Evolutionary conservation across 202 grass and related monocot genomes (phyloP).

Genomic region (Bolboschoenoplectus hybrid): DNA sequence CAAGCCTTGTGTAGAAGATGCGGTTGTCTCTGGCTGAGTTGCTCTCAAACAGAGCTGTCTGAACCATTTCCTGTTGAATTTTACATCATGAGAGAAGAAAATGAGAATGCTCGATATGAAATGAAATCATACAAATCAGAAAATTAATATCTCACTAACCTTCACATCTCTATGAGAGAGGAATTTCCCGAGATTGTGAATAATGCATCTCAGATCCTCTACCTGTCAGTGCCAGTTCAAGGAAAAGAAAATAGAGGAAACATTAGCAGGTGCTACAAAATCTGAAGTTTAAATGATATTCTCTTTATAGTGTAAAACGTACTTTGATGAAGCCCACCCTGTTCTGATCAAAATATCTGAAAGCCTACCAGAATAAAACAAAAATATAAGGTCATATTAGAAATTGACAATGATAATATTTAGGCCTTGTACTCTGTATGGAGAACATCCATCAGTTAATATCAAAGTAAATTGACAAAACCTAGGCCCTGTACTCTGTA

Average conservation of each 20-base stretch:
- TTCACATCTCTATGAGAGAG: constrained; percentile 89
- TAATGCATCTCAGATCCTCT: constrained; percentile 94
- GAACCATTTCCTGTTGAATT: constrained; percentile 71
- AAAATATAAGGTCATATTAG: constrained; percentile 23
- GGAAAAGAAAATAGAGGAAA: not conserved
- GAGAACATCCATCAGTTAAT: not conserved
- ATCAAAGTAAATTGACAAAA: not conserved
- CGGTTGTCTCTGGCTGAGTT: constrained; percentile 91
- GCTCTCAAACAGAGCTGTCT: constrained; percentile 91
- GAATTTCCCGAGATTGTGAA: constrained; percentile 96
- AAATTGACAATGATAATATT: not conserved
- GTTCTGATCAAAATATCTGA: constrained; percentile 92
- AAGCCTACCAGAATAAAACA: constrained; percentile 70
- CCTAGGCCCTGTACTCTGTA: too few relatives aligned
- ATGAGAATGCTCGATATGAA: not conserved
- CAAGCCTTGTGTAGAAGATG: constrained; percentile 85
- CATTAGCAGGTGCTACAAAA: not conserved
- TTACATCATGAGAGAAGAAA: constrained; percentile 21
- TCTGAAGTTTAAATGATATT: not conserved
- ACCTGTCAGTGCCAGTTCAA: constrained; percentile 55
- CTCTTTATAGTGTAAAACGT: not conserved
- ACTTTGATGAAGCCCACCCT: constrained; percentile 84
- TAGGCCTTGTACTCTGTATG: not conserved
- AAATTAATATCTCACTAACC: constrained; percentile 58
- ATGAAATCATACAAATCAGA: not conserved